A percentile compares a stretch with the other conserved stretches of the same genome.
These are phyloP conservation scores for Pneumocystis carinii DNA, from an alignment of 1,139 yeast genomes.

Conservation along the genomic window DNA sequence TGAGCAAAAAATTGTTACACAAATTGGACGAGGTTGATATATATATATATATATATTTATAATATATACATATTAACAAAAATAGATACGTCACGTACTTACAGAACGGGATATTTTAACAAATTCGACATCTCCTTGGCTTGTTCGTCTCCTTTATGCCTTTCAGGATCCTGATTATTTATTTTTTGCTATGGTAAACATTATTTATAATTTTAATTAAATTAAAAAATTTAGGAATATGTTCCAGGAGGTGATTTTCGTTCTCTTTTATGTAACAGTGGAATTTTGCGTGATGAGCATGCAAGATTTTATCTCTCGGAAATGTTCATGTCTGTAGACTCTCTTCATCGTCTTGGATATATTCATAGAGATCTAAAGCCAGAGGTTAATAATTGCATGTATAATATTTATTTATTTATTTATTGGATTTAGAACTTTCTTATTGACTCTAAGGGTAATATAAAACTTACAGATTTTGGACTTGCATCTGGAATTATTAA, in stretches of 20 bases:
- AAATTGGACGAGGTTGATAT: slow-evolving; percentile 54
- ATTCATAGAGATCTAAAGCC: slow-evolving; percentile 97
- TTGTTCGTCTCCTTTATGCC: slow-evolving; percentile 82
- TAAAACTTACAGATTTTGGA: slow-evolving; percentile 93
- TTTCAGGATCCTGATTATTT: slow-evolving; percentile 87
- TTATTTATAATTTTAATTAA: not conserved
- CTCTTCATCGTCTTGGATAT: slow-evolving; percentile 85
- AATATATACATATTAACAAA: not conserved
- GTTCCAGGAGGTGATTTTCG: slow-evolving; percentile 99
- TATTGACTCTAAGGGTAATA: slow-evolving; percentile 88
- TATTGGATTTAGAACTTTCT: slow-evolving; percentile 42
- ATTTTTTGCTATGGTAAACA: slow-evolving; percentile 63
- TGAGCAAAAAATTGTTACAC: slow-evolving; percentile 72
- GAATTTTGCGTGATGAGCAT: slow-evolving; percentile 82
- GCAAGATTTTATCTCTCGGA: slow-evolving; percentile 90
- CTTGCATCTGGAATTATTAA: slow-evolving; percentile 94
- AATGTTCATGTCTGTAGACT: slow-evolving; percentile 90
- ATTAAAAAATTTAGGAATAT: slow-evolving; percentile 37
- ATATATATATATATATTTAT: not conserved
- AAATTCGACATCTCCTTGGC: slow-evolving; percentile 90
- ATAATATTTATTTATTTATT: not conserved
- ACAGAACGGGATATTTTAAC: slow-evolving; percentile 95
- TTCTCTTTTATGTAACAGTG: slow-evolving; percentile 83
- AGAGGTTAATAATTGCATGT: slow-evolving; percentile 28
- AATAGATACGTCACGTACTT: slow-evolving; percentile 66